Conservation (phyloP, 208 protist genomes). For the Leishmania guyanensis region DNA sequence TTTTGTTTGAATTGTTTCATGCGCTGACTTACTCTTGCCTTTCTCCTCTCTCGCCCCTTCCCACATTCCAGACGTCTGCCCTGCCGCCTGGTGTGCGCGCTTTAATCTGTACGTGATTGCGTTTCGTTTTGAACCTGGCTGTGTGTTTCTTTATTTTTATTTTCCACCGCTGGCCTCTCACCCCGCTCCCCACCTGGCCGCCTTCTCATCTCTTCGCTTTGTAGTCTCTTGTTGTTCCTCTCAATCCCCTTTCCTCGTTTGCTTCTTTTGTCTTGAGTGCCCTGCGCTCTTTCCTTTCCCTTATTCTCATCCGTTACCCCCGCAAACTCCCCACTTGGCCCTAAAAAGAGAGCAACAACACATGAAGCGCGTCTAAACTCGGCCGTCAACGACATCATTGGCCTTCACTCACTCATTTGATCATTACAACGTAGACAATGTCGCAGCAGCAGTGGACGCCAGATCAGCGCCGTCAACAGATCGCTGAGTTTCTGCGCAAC, state of each 20-base stretch:
- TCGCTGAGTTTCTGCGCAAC: conserved; percentile 69
- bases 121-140: background rate
- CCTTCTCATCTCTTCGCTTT: background rate
- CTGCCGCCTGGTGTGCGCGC: background rate
- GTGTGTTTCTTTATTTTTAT: background rate
- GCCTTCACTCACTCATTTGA: background rate
- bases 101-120: background rate
- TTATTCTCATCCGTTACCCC: background rate
- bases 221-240: background rate
- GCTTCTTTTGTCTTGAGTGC: background rate
- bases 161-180: no score
- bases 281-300: conserved; percentile 3
- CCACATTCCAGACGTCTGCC: background rate
- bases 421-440: background rate
- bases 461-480: conserved; percentile 46
- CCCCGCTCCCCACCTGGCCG: background rate
- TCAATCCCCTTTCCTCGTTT: conserved; percentile 11
- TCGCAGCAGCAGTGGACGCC: conserved; percentile 20
- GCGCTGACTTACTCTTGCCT: background rate
- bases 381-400: background rate
- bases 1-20: conserved; percentile 1
- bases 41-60: background rate
- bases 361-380: background rate
- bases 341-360: background rate
- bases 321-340: background rate